Percentiles rank a stretch among this genome's conserved stretches.
Evolutionary conservation across 164 flowering plant species (phyloP).

Genomic region (Piper longum): DNA sequence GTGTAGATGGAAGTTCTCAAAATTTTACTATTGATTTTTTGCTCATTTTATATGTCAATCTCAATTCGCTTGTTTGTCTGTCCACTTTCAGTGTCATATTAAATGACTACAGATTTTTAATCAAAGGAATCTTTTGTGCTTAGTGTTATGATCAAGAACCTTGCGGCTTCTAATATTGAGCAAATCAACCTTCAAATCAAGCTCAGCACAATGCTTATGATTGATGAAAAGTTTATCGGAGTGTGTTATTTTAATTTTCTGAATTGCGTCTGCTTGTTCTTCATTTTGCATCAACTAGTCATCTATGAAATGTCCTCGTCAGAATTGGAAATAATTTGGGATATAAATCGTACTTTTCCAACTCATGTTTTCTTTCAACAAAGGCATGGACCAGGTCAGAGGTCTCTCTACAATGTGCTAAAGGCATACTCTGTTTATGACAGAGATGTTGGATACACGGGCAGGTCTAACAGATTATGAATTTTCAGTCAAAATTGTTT

Average conservation of each 20-base stretch:
- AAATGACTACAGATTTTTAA: too few species aligned
- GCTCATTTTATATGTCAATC: too few species aligned
- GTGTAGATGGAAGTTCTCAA: too few species aligned
- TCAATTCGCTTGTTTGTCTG: too few species aligned
- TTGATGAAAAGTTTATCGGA: background rate
- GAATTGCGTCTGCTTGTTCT: background rate
- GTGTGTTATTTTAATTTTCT: background rate
- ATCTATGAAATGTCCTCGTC: constrained; percentile 92
- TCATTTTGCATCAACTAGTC: constrained; percentile 77
- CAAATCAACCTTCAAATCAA: too few species aligned
- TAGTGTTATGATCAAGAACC: too few species aligned
- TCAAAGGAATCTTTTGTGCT: too few species aligned
- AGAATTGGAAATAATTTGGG: constrained; percentile 92
- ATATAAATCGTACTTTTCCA: constrained; percentile 96
- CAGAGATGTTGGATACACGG: constrained; percentile 96
- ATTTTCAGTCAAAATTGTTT: too few species aligned
- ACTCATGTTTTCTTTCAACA: constrained; percentile 97
- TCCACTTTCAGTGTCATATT: too few species aligned
- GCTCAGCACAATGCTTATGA: too few species aligned
- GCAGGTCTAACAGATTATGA: constrained; percentile 41
- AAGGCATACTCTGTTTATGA: constrained; percentile 97
- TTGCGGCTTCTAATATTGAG: too few species aligned
- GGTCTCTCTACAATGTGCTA: constrained; percentile 95
- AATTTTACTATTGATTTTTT: too few species aligned
- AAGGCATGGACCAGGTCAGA: constrained; percentile 99